Base-by-base conservation (phyloP, 2,329 filamentous ascomycete species). In the Alternaria sp. region DNA sequence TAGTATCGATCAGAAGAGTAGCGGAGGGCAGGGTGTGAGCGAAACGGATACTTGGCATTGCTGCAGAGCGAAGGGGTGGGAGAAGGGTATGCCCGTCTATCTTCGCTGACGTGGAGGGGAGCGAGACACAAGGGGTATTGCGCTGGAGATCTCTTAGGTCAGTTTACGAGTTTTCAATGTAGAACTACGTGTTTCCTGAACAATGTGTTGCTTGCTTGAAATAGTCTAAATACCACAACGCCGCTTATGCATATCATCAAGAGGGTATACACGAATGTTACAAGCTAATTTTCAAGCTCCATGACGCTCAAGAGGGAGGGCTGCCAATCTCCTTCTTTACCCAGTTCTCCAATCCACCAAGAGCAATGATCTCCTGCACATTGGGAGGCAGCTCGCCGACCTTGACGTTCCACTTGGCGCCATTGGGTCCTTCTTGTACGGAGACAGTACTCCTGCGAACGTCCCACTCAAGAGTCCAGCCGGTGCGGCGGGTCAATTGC, bases 391-490 rank as follows among this genome's bases (percentile, higher is more conserved):
- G 76, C 81, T 95, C 91, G 7, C 91, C 91, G 1, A 96, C 92
- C 80, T 90, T 92, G 75, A 95, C 87, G 51, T 83, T 89, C 93
- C 92, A 97, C 38, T 80, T 86, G 57, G 83, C 75, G 1, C 91
- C 91, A 46, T 84, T 83, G 55, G 87, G 80, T 1, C 89, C 89
- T 80, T 96, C 91, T 20, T 86, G 86, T 1, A 96, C 85, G 1
- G 85, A 84, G 6, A 96, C 89, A 69, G 85, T 87, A 76, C 88
- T 92, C 59, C 89, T 83, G 59, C 85, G 81, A 11, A 96, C 87
- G 76, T 97, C 92, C 93, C 93, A 96, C 4, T 86, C 83, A 28
- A 96, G 83, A 51, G 83, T 93, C 93, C 93, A 97, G 14, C 92
- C 92, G 0, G 92, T 96, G 30, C 92, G 84, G 28, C 89, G 83